phyloP scores from a whole-genome alignment of 2,329 filamentous ascomycete species.

The Oidium heveae region DNA sequence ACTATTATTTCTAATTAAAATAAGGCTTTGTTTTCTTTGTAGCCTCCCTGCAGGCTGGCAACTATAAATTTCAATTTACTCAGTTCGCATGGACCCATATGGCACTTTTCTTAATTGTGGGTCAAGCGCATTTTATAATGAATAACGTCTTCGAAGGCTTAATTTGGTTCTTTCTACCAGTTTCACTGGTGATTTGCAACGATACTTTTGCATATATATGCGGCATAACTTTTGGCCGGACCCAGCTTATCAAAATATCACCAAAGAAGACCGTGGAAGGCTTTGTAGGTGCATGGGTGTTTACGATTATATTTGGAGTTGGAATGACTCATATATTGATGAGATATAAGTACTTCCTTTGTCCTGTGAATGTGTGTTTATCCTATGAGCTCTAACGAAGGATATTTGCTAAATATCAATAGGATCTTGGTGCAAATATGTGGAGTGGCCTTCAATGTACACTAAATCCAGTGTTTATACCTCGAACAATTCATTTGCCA shows the following conservation, averaged over 20 bases:
- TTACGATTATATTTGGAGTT: conserved; percentile 71
- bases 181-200: conserved; percentile 87
- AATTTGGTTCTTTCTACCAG: conserved; percentile 98
- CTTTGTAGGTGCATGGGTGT: conserved; percentile 88
- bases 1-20: conserved; percentile 9
- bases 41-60: conserved; percentile 72
- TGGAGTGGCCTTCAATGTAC: conserved; percentile 75
- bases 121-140: conserved; percentile 98
- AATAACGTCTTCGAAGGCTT: conserved; percentile 99
- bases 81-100: conserved; percentile 99
- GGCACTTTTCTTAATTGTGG: conserved; percentile 92
- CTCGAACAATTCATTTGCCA: conserved; percentile 48
- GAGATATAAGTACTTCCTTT: conserved; percentile 92
- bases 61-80: conserved; percentile 97
- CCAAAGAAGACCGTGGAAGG: conserved; percentile 99
- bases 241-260: conserved; percentile 89
- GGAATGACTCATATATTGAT: conserved; percentile 62
- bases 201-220: conserved; percentile 97
- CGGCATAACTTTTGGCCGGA: conserved; percentile 87
- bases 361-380: conserved; percentile 58
- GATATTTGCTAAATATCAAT: conserved; percentile 4
- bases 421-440: conserved; percentile 76
- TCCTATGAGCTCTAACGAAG: not conserved
- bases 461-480: conserved; percentile 74
- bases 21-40: conserved; percentile 96